These are phyloP conservation scores for Barnettozyma populi DNA, from an alignment of 805 yeast genomes.

Conservation along the genomic window DNA sequence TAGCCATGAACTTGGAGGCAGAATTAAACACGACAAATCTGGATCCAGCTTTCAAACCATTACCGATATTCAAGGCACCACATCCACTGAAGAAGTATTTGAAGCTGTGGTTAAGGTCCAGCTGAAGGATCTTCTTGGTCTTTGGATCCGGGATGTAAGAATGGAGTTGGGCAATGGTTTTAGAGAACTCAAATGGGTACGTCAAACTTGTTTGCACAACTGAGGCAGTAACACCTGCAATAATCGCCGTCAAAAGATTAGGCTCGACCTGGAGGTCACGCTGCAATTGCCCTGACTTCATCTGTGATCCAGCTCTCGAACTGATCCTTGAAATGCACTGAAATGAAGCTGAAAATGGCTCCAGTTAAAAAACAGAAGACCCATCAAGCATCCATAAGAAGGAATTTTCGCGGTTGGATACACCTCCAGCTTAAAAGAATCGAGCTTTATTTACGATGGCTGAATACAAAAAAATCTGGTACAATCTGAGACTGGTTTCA, in stretches of 20 bases:
- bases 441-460: too few relatives aligned
- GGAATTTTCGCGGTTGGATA: background rate
- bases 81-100: conserved; percentile 51
- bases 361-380: too few relatives aligned
- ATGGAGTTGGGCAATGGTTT: conserved; percentile 58
- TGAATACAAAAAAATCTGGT: too few relatives aligned
- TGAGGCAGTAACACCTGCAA: conserved; percentile 59
- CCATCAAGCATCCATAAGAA: background rate
- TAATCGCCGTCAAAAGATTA: conserved; percentile 50
- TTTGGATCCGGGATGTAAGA: conserved; percentile 35
- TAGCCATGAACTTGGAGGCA: conserved; percentile 63
- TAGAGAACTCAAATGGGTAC: conserved; percentile 67
- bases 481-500: too few relatives aligned
- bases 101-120: conserved; percentile 27
- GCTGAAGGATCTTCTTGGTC: conserved; percentile 12
- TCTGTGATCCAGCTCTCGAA: background rate
- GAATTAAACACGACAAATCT: conserved; percentile 72
- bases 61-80: conserved; percentile 71
- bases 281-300: conserved; percentile 2
- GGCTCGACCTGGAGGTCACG: conserved; percentile 24
- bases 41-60: conserved; percentile 64
- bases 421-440: too few relatives aligned
- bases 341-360: background rate
- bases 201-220: conserved; percentile 56
- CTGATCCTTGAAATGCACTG: too few relatives aligned